Base-by-base conservation (phyloP, 208 protist genomes). In the Leptomonas pyrrhocoris region DNA sequence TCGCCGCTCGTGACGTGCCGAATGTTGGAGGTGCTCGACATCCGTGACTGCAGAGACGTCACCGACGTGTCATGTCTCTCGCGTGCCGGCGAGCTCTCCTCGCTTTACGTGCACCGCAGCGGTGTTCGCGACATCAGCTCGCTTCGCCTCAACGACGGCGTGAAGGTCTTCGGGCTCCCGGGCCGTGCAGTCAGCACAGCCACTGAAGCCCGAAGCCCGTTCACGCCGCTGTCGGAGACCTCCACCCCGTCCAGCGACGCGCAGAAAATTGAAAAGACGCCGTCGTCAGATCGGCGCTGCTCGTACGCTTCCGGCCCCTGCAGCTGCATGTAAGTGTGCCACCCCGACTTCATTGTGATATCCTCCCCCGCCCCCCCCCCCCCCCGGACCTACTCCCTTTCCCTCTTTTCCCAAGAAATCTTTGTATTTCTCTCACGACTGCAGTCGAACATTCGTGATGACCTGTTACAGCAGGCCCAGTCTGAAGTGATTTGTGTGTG, bases 41-140 rank as follows among this genome's bases (percentile, higher is more conserved):
- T 54, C 11, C 65, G 40, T 18, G 43, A 61, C 54, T 71, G 65
- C 55, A 46, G 40, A n/a, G n/a, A 19, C 34, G 27, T 71, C 53
- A 71, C 65, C 42, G 54, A 62, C 21, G 27, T 53, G 4, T 71
- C 65, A 15, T 60, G 53, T 18, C 43, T 61, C 30, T 40, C 54
- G 21, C 53, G 31, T 16, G 42, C 42, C 0, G 31, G 55, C 18
- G 54, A 62, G 31, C 51, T 71, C 2, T 15, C 31, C 0, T 62
- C 45, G 23, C 53, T 60, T 30, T 61, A 53, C 53, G 38, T 71
- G 2, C 65, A 48, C 30, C 54, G 55, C 31, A 54, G 54, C 53
- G 65, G 53, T 13, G 65, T 55, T 1, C 43, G 53, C 19, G 54
- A 58, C 28, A 12, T 62, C 27, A 19, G 65, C 38, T 6, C 65